Percentiles rank a stretch among this genome's conserved stretches.
phyloP scores from a whole-genome alignment of 306 rosid genomes.

The Pyrus communis region DNA sequence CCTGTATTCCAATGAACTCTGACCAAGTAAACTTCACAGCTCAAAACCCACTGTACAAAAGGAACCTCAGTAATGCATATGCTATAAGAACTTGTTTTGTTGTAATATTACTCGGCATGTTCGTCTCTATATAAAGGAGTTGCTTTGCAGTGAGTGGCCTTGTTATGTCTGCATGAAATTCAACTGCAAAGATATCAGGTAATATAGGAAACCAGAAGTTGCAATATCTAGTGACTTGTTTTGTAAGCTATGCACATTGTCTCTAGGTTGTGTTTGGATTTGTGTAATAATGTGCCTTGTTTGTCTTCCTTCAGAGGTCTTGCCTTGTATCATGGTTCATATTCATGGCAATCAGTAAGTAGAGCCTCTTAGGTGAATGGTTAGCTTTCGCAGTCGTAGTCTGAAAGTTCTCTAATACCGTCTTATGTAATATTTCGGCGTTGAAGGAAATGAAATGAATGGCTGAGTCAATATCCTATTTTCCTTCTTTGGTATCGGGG shows the following conservation, averaged over 20 bases:
- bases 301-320: neutral
- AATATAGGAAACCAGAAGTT: neutral
- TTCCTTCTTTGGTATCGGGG: too few species aligned
- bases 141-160: neutral
- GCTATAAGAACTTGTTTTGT: conserved; percentile 18
- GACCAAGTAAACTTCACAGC: conserved; percentile 24
- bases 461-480: too few species aligned
- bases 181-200: neutral
- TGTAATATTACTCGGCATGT: neutral
- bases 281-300: neutral
- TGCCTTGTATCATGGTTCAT: neutral
- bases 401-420: too few species aligned
- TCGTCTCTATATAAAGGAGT: neutral
- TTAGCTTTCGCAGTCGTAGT: too few species aligned
- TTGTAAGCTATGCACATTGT: neutral
- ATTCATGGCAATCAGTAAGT: too few species aligned
- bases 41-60: conserved; percentile 23
- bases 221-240: neutral
- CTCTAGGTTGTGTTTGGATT: neutral
- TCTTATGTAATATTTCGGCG: too few species aligned
- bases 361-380: too few species aligned
- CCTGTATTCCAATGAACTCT: conserved; percentile 75
- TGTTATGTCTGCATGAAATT: neutral
- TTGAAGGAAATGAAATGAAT: too few species aligned
- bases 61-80: conserved; percentile 4